Evolutionary conservation across 2,329 filamentous ascomycete genomes (phyloP), one percentile per base, ranked within the genome.

Genomic region (Colletotrichum kahawae): DNA sequence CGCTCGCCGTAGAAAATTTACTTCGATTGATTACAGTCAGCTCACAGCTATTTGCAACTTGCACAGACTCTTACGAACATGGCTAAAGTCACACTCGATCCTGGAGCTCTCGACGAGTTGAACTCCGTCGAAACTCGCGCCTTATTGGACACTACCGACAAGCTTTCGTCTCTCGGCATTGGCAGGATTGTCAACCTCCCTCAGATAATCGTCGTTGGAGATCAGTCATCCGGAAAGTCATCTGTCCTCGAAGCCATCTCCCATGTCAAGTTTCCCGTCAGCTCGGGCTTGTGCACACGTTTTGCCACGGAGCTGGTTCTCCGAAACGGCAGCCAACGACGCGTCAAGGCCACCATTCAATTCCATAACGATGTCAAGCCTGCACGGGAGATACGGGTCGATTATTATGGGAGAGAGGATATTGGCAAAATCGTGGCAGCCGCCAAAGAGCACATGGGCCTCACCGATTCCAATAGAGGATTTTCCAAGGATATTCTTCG

Each of bases 241-340:
- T 93, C 90, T 0, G 90, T 93, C 0, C 86, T 93, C 0, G 90
- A 93, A 77, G 92, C 92, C 0, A 90, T 94, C 62, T 90, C 91
- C 0, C 87, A 89, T 12, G 88, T 94, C 2, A 87, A 87, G 0
- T 93, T 93, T 62, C 89, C 90, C 0, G 83, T 87, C 13, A 89
- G 91, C 7, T 87, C 88, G 16, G 88, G 84, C 29, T 71, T 91
- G 0, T 93, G 91, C 79, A 93, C 92, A 0, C 85, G 90, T 1
- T 93, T 93, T 74, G 88, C 91, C 0, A 93, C 90, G 0, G 90
- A 93, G 78, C 81, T 93, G 5, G 86, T 90, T 21, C 83, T 93
- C 12, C 85, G 88, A 3, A 85, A 86, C 5, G 82, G 82, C 2
- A 33, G 78, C 0, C 74, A 82, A 7, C 77, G 83, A 0, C 82